Evolutionary conservation across 495 filamentous ascomycete species (phyloP), one percentile per base, ranked within the genome.

Genomic region (Hamigera avellanea): DNA sequence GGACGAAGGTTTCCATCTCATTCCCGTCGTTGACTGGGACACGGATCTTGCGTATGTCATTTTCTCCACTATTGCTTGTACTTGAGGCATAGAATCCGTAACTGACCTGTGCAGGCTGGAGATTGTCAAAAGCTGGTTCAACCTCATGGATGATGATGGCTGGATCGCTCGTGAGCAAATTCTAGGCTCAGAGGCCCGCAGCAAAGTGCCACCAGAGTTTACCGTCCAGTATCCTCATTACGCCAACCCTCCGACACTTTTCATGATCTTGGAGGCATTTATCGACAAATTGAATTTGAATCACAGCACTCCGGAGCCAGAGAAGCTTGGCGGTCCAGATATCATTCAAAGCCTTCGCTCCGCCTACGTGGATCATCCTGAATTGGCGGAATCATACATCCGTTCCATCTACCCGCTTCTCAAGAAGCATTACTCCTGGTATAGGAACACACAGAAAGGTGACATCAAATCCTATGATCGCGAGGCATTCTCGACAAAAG

Each of bases 131-230:
- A 93, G 83, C 57, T 98, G 93, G 93, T 86, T 94, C 59, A 84
- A 78, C 39, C 70, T 93, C 4, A 93, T 95, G 72, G 91, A 98
- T 48, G 86, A 91, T 27, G 87, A 96, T 52, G 91, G 91, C 32
- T 98, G 91, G 91, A 96, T 98, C 61, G 85, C 76, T 4, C 82
- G 91, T 27, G 91, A 98, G 58, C 93, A 96, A 59, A 98, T 98
- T 36, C 73, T 98, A 7, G 91, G 91, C 32, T 56, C 70, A n/a
- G 91, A 98, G 59, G 91, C 91, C 26, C 78, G 91, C 32, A 93
- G 83, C 65, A 98, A 96, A 59, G 91, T 98, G 9, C 91, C 91
- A 1, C 51, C 60, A n/a, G 88, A 98, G 56, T 98, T 98, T 54
- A 93, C 95, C 42, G 72, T 83, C 19, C 91, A 98, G 48, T 96